These are phyloP conservation scores for Orychophragmus violaceus DNA, from an alignment of 345 rosid species.

Conservation along the genomic window DNA sequence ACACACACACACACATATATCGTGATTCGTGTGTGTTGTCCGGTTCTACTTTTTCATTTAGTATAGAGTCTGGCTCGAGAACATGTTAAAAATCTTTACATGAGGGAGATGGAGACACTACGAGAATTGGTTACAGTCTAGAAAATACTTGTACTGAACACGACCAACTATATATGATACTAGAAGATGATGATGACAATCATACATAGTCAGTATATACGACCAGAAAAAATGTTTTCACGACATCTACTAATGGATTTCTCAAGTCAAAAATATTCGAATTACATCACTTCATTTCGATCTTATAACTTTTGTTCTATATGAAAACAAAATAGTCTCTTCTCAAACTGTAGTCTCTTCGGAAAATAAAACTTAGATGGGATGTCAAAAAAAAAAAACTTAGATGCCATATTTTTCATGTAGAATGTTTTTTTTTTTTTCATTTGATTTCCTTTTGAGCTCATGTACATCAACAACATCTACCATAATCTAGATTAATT, in stretches of 20 bases:
- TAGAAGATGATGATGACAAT: neutral
- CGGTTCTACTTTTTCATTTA: neutral
- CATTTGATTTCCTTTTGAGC: too few relatives aligned
- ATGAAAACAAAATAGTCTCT: too few relatives aligned
- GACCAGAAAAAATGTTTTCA: neutral
- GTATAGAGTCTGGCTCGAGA: neutral
- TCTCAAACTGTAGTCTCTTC: too few relatives aligned
- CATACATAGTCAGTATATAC: neutral
- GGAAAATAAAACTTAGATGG: too few relatives aligned
- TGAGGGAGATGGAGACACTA: neutral
- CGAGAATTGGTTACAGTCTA: neutral
- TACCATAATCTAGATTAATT: neutral
- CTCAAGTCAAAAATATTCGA: neutral
- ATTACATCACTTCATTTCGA: neutral
- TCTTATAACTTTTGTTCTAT: too few relatives aligned
- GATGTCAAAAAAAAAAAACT: too few relatives aligned
- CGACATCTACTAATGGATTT: neutral
- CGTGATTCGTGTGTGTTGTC: neutral
- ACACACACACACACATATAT: too few relatives aligned
- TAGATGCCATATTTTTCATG: too few relatives aligned
- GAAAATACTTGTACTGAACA: neutral
- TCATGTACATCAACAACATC: too few relatives aligned
- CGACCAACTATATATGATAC: neutral
- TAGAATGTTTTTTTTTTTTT: too few relatives aligned
- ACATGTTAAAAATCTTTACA: neutral